Conservation (phyloP, 257 asterid genomes). For the Przewalskia tangutica region DNA sequence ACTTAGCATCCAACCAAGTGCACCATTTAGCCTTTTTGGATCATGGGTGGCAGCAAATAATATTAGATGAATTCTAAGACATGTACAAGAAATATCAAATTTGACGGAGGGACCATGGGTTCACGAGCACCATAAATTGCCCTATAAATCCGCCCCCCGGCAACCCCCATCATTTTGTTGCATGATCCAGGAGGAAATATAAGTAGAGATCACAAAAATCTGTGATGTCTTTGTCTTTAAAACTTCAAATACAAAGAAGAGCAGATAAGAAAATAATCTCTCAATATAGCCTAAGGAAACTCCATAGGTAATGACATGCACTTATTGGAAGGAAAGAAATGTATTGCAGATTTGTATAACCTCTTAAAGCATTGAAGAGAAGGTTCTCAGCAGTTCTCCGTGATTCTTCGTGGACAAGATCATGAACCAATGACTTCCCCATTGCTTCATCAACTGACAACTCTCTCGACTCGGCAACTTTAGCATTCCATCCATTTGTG, state of each 20-base stretch:
- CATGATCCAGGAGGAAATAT: background rate
- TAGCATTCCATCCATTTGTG: conserved; percentile 43
- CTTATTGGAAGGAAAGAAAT: background rate
- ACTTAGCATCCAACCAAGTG: too few species aligned
- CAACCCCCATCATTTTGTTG: background rate
- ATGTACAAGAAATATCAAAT: too few species aligned
- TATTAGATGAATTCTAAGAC: too few species aligned
- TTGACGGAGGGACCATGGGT: too few species aligned
- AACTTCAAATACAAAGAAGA: background rate
- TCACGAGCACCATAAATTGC: too few species aligned
- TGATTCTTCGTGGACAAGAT: conserved; percentile 57
- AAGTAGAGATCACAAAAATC: too few species aligned
- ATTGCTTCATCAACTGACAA: conserved; percentile 44
- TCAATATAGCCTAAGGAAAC: background rate
- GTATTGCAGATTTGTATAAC: conserved; percentile 17
- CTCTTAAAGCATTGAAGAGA: conserved; percentile 52
- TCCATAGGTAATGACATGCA: background rate
- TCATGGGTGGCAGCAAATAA: too few species aligned
- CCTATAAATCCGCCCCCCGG: too few species aligned
- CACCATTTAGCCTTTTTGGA: too few species aligned
- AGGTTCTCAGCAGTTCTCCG: conserved; percentile 45
- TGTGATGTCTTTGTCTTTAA: too few species aligned
- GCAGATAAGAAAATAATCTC: background rate
- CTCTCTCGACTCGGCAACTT: conserved; percentile 28
- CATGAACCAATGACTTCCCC: conserved; percentile 57